Base-by-base conservation (phyloP, 345 rosid genomes). In the Pelargonium nanum region DNA sequence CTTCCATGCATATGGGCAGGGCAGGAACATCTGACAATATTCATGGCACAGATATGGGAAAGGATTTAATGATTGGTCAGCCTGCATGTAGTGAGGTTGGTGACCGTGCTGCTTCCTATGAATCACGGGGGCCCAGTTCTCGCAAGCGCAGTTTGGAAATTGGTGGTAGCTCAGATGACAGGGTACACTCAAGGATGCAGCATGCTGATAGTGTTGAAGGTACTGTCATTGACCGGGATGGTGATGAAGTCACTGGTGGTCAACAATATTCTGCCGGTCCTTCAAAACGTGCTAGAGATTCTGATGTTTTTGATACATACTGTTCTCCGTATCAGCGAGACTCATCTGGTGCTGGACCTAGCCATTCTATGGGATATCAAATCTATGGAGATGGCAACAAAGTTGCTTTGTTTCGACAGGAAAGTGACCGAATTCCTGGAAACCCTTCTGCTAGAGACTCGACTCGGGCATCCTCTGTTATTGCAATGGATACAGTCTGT, bases 51-150 rank as follows among this genome's bases (percentile, higher is more conserved):
- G 95, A 88, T 69, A 76, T 86, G 83, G 94, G 96, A 40, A 85
- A 85, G 71, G 90, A 88, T 71, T 74, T 85, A 66, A 74, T 85
- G 76, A 81, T 83, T 59, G 89, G 95, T 64, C 99, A 94, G 76
- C 99, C 97, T 61, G 57, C 96, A 58, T 91, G 87, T 51, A 94
- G 99, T 68, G 99, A 94, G 84, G 92, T 90, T 61, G 99, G 99
- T 64, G 97, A 90, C 71, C 92, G 85, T 79, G 97, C 96, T 52
- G 88, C 96, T 70, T 94, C 99, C 57, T 86, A 74, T 78, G 99
- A 94, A 74, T 94, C 99, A 57, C 72, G 92, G 63, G 95, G 96
- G 44, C 99, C 97, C 45, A 87, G 92, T 74, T 82, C 90, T 72
- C 94, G 95, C 63, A 94, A 94, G 70, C 85, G 99, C 70, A 85